Evolutionary conservation across 2,329 filamentous ascomycete species (phyloP).

Genomic region (Aaosphaeria pasadenensis): DNA sequence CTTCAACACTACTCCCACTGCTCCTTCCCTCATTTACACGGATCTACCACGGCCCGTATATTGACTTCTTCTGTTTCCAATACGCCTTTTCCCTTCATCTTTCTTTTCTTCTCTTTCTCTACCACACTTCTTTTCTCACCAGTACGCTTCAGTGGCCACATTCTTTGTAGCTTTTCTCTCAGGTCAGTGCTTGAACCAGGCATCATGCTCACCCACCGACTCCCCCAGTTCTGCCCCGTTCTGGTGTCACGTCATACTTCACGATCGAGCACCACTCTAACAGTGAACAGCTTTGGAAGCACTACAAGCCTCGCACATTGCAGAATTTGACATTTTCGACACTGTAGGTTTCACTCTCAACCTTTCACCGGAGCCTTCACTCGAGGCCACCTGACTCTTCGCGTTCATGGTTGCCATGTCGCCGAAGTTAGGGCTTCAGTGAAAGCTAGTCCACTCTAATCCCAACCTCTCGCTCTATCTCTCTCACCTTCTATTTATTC

Average conservation of each 20-base stretch:
- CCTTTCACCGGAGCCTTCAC: neutral
- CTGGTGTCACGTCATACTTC: too few species aligned
- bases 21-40: neutral
- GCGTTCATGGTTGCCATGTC: neutral
- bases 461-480: neutral
- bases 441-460: neutral
- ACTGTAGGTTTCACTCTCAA: slow-evolving; percentile 22
- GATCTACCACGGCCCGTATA: neutral
- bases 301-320: slow-evolving; percentile 37
- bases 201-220: slow-evolving; percentile 1
- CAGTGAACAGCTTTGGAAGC: slow-evolving; percentile 37
- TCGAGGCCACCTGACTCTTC: neutral
- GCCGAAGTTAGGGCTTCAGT: neutral
- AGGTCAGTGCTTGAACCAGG: slow-evolving; percentile 22
- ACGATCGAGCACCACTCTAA: too few species aligned
- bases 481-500: neutral
- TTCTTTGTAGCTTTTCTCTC: slow-evolving; percentile 44
- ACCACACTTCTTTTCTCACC: slow-evolving; percentile 36
- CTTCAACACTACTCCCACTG: neutral
- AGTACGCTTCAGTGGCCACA: slow-evolving; percentile 43
- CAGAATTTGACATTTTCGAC: slow-evolving; percentile 41
- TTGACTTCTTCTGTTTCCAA: slow-evolving; percentile 10
- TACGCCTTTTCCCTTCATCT: slow-evolving; percentile 9
- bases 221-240: neutral
- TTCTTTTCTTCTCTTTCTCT: slow-evolving; percentile 24